These are phyloP conservation scores for Bjerkandera adusta DNA, from an alignment of 1,284 basidiomycete genomes.

Conservation along the genomic window DNA sequence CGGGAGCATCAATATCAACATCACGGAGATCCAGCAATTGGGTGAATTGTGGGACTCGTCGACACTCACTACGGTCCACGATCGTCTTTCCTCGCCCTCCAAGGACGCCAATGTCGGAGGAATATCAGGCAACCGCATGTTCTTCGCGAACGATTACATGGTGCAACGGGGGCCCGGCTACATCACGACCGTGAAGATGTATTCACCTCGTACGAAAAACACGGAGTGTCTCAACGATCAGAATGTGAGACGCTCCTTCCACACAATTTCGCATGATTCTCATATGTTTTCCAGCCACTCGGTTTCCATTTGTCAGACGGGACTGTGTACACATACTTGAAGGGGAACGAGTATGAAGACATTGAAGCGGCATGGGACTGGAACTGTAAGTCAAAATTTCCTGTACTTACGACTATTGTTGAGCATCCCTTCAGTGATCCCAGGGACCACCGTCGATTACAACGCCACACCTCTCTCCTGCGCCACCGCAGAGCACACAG, in stretches of 20 bases:
- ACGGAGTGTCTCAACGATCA: constrained; percentile 65
- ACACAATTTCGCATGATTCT: background rate
- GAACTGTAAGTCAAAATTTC: constrained; percentile 40
- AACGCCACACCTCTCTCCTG: constrained; percentile 49
- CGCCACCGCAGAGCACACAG: constrained; percentile 36
- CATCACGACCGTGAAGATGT: constrained; percentile 64
- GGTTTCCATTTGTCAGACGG: constrained; percentile 72
- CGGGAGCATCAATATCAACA: constrained; percentile 54
- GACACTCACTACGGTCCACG: constrained; percentile 39
- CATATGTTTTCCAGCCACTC: constrained; percentile 37
- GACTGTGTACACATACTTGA: constrained; percentile 57
- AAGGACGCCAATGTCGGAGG: constrained; percentile 54
- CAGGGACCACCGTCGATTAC: constrained; percentile 66
- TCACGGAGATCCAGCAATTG: constrained; percentile 49
- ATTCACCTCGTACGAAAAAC: constrained; percentile 57
- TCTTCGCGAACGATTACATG: constrained; percentile 71
- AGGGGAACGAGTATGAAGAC: constrained; percentile 68
- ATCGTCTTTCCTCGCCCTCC: constrained; percentile 35
- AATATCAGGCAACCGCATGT: constrained; percentile 61
- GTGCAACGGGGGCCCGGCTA: constrained; percentile 61
- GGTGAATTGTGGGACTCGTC: constrained; percentile 50
- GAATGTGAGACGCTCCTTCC: constrained; percentile 38
- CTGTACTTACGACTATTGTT: background rate
- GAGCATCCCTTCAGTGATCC: constrained; percentile 37
- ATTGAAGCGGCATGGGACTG: constrained; percentile 71